Conservation (phyloP, 106 monocot genomes). For the Dioscorea dumetorum region DNA sequence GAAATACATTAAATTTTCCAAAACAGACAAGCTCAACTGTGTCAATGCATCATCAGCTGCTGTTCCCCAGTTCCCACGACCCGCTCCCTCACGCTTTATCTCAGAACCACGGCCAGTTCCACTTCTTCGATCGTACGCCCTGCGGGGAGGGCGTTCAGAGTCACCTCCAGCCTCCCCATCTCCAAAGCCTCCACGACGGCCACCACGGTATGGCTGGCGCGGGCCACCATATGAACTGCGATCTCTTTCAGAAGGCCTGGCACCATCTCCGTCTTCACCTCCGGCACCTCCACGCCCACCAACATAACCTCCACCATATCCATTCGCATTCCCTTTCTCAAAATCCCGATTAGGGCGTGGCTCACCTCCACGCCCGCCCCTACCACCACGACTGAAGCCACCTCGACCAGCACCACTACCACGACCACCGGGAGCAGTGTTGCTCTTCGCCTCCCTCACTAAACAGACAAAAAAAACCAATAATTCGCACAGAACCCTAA, state of each 20-base stretch:
- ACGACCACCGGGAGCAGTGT: constrained; percentile 20
- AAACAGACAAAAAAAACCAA: background rate
- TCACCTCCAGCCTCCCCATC: constrained; percentile 40
- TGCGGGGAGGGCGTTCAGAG: constrained; percentile 41
- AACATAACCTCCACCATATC: constrained; percentile 8
- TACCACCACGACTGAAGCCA: constrained; percentile 48
- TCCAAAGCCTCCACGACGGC: constrained; percentile 38
- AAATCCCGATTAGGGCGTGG: constrained; percentile 28
- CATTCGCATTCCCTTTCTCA: constrained; percentile 39
- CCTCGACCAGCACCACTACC: constrained; percentile 34
- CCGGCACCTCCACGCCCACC: constrained; percentile 8
- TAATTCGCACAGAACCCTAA: background rate
- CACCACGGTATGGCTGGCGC: constrained; percentile 52
- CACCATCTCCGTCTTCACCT: constrained; percentile 31
- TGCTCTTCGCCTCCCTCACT: constrained; percentile 43
- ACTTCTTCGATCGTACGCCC: constrained; percentile 61
- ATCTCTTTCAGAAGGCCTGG: constrained; percentile 33
- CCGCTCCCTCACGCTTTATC: constrained; percentile 81
- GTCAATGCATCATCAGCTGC: constrained; percentile 45
- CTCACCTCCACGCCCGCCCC: constrained; percentile 41
- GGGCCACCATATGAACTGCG: constrained; percentile 26
- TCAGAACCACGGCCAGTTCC: constrained; percentile 88
- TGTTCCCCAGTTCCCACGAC: constrained; percentile 89
- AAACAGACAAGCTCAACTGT: constrained; percentile 41
- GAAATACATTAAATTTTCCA: background rate